A percentile compares a stretch with the other conserved stretches of the same genome.
Conservation (phyloP, 108 stramenopile genomes). For the Skeletonema potamos region DNA sequence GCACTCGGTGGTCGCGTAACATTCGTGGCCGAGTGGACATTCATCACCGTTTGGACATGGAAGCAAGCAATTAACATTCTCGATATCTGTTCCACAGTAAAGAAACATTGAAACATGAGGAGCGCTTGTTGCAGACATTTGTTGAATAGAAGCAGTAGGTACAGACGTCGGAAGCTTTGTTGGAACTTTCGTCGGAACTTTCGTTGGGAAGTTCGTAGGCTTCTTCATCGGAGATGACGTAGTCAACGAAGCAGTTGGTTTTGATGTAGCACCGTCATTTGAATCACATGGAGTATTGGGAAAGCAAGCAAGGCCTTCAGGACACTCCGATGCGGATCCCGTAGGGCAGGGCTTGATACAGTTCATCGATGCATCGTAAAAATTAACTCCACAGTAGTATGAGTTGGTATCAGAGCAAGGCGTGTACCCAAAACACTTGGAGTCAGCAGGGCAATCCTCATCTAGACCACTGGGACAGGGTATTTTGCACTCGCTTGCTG, state of each 20-base stretch:
- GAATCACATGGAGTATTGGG: slow-evolving; percentile 48
- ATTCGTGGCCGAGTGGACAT: slow-evolving; percentile 38
- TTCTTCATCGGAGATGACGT: slow-evolving; percentile 27
- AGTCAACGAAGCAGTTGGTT: neutral
- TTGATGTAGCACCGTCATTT: neutral
- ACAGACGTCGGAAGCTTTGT: slow-evolving; percentile 49
- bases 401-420: slow-evolving; percentile 44
- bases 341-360: slow-evolving; percentile 47
- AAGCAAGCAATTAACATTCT: slow-evolving; percentile 36
- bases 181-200: slow-evolving; percentile 7
- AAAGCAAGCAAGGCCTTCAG: slow-evolving; percentile 40
- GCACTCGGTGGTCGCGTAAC: slow-evolving; percentile 44
- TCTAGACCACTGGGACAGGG: slow-evolving; percentile 46
- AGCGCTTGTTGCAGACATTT: slow-evolving; percentile 31
- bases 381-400: slow-evolving; percentile 49
- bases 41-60: slow-evolving; percentile 38
- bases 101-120: slow-evolving; percentile 39
- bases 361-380: slow-evolving; percentile 41
- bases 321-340: slow-evolving; percentile 29
- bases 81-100: slow-evolving; percentile 39
- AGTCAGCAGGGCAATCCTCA: slow-evolving; percentile 34
- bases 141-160: slow-evolving; percentile 66
- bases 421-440: slow-evolving; percentile 47
- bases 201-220: slow-evolving; percentile 30
- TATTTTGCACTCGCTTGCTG: slow-evolving; percentile 42